Evolutionary conservation across 306 rosid genomes (phyloP).

Genomic region (Cyamopsis tetragonoloba): DNA sequence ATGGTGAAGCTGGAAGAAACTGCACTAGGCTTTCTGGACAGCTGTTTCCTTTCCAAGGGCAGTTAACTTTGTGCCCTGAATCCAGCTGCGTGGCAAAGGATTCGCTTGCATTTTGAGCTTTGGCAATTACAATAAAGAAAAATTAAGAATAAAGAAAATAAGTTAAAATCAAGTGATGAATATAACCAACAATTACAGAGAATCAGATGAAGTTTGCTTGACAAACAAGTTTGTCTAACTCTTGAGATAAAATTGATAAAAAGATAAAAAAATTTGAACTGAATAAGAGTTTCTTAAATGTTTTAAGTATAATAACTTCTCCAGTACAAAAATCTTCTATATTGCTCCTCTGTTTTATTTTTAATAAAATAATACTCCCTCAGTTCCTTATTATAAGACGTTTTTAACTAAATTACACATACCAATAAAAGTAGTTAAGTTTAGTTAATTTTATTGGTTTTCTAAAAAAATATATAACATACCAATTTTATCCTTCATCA

Average conservation of each 20-base stretch:
- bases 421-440: too few relatives aligned
- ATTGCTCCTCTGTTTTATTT: neutral
- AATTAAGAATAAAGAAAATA: too few relatives aligned
- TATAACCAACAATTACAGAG: constrained; percentile 15
- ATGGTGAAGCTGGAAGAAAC: constrained; percentile 89
- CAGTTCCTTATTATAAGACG: too few relatives aligned
- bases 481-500: too few relatives aligned
- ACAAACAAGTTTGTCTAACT: neutral
- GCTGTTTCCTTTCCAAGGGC: constrained; percentile 96
- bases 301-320: neutral
- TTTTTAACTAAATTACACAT: too few relatives aligned
- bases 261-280: neutral
- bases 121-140: constrained; percentile 34
- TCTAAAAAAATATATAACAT: too few relatives aligned
- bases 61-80: constrained; percentile 67
- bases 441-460: too few relatives aligned
- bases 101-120: constrained; percentile 75
- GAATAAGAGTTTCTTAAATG: neutral
- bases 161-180: constrained; percentile 19
- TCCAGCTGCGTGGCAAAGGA: constrained; percentile 88
- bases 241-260: neutral
- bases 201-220: constrained; percentile 16
- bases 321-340: neutral
- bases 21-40: constrained; percentile 99
- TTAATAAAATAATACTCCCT: too few relatives aligned